Evolutionary conservation across 257 asterid species (phyloP).

Genomic region (Avicennia marina): DNA sequence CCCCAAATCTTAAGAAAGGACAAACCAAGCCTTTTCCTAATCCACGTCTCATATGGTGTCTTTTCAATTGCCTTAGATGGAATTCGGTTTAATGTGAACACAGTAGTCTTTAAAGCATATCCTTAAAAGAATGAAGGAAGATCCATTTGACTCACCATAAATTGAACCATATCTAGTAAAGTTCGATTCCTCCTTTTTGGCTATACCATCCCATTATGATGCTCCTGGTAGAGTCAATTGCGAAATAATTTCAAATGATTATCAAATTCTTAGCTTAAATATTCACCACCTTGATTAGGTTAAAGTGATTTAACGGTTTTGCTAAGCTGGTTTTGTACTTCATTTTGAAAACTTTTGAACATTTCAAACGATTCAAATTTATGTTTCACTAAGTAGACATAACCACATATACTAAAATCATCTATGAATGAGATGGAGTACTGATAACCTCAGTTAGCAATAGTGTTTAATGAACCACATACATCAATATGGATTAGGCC

Average conservation of each 20-base stretch:
- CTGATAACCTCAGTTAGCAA: not conserved
- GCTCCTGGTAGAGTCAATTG: not conserved
- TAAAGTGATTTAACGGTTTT: not conserved
- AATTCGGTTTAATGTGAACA: not conserved
- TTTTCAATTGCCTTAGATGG: not conserved
- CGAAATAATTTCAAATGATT: not conserved
- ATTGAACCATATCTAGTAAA: not conserved
- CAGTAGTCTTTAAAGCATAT: not conserved
- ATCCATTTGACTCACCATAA: not conserved
- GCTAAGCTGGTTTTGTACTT: not conserved
- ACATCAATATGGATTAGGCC: not conserved
- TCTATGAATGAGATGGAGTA: not conserved
- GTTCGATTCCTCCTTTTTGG: not conserved
- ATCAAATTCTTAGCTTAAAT: not conserved
- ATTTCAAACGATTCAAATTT: not conserved
- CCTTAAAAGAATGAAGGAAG: not conserved
- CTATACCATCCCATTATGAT: not conserved
- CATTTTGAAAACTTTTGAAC: not conserved
- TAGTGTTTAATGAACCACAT: not conserved
- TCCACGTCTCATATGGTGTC: not conserved
- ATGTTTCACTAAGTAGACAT: not conserved
- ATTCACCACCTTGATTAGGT: not conserved
- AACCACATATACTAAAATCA: not conserved
- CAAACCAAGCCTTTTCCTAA: too few relatives aligned
- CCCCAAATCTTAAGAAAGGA: not conserved